Conservation (phyloP, 148 eudicot species). For the Cornus controversa region DNA sequence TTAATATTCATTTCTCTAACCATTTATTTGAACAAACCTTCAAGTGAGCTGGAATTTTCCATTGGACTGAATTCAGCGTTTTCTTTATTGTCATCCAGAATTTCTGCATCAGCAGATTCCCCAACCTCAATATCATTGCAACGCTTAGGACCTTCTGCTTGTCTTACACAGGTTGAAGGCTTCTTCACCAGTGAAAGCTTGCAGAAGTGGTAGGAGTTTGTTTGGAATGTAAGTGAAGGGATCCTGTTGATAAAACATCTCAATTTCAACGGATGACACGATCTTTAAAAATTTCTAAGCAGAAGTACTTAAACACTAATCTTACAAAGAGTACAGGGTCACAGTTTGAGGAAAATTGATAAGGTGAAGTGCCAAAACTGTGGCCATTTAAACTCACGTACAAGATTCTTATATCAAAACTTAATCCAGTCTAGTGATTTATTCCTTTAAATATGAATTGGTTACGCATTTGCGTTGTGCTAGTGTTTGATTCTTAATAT, state of each 20-base stretch:
- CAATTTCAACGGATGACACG: not conserved
- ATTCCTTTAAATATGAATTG: no score
- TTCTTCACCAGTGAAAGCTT: slow-evolving; percentile 65
- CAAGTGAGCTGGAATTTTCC: slow-evolving; percentile 15
- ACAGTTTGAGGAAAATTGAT: not conserved
- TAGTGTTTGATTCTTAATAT: no score
- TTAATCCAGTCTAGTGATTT: not conserved
- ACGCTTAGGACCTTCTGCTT: slow-evolving; percentile 21
- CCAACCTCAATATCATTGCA: slow-evolving; percentile 20
- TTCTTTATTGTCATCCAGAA: slow-evolving; percentile 9
- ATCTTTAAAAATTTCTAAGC: not conserved
- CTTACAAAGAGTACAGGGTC: not conserved
- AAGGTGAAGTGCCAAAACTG: not conserved
- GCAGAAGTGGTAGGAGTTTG: slow-evolving; percentile 80
- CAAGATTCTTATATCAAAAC: not conserved
- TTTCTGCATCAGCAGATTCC: slow-evolving; percentile 19
- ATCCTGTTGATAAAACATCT: slow-evolving; percentile 36
- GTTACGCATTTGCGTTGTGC: no score
- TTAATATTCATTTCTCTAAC: not conserved
- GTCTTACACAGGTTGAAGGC: slow-evolving; percentile 28
- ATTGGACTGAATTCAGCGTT: slow-evolving; percentile 13
- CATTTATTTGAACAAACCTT: slow-evolving; percentile 23
- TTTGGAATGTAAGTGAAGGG: slow-evolving; percentile 54
- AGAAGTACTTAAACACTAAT: not conserved
- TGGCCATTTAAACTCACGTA: not conserved